Conservation (phyloP, 495 filamentous ascomycete species). For the Neurospora africana region DNA sequence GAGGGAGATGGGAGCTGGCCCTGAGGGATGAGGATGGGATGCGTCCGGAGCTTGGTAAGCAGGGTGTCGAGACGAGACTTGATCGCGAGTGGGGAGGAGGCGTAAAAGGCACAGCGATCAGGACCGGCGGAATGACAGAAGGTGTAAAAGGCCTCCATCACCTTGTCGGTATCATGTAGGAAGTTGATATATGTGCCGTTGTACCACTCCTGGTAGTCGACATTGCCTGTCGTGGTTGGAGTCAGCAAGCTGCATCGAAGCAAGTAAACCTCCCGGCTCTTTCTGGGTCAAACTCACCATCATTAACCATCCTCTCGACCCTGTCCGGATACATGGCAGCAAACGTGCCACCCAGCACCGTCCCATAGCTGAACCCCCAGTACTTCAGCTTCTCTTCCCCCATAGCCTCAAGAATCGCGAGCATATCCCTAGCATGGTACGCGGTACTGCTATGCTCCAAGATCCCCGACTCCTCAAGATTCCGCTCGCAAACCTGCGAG, state of each 20-base stretch:
- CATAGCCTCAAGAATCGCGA: slow-evolving; percentile 27
- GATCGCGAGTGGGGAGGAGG: slow-evolving; percentile 30
- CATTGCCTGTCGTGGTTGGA: slow-evolving; percentile 19
- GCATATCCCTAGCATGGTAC: slow-evolving; percentile 33
- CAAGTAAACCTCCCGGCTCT: not conserved
- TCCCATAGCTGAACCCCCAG: slow-evolving; percentile 48
- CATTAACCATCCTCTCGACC: slow-evolving; percentile 38
- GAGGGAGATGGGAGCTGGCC: not conserved
- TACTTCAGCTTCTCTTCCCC: slow-evolving; percentile 36
- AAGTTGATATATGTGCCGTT: slow-evolving; percentile 37
- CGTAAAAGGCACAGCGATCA: slow-evolving; percentile 35
- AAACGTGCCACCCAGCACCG: slow-evolving; percentile 41
- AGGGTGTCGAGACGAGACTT: slow-evolving; percentile 30
- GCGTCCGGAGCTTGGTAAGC: slow-evolving; percentile 29
- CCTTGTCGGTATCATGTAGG: slow-evolving; percentile 42
- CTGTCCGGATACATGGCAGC: slow-evolving; percentile 39
- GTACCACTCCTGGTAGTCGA: slow-evolving; percentile 40
- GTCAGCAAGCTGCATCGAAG: slow-evolving; percentile 5
- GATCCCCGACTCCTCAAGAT: slow-evolving; percentile 15
- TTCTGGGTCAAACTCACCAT: slow-evolving; percentile 24
- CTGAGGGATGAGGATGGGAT: slow-evolving; percentile 37
- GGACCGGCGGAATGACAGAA: slow-evolving; percentile 44
- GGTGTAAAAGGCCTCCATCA: slow-evolving; percentile 42
- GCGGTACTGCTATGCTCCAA: slow-evolving; percentile 28
- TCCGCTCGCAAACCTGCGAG: slow-evolving; percentile 25